Evolutionary conservation across 495 filamentous ascomycete species (phyloP).

Genomic region (Penicillium paxilli): DNA sequence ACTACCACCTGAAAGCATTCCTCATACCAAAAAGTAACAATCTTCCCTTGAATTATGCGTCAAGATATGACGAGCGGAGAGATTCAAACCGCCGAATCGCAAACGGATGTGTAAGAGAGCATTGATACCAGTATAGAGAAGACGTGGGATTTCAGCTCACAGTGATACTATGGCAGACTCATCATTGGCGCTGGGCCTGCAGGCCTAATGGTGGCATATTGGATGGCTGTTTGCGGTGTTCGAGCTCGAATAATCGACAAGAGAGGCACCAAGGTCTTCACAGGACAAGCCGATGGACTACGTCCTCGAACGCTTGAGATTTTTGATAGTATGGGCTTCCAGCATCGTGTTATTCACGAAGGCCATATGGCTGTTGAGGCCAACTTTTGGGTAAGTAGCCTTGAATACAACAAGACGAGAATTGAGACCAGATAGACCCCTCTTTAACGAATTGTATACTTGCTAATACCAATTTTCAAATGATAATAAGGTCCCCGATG

Average conservation of each 20-base stretch:
- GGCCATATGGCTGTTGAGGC: slow-evolving; percentile 50
- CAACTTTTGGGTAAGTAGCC: slow-evolving; percentile 36
- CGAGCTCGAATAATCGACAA: slow-evolving; percentile 64
- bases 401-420: not conserved
- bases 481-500: slow-evolving; percentile 39
- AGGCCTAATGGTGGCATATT: slow-evolving; percentile 62
- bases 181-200: slow-evolving; percentile 70
- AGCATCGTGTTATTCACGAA: slow-evolving; percentile 60
- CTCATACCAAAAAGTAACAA: not conserved
- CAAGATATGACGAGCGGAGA: not conserved
- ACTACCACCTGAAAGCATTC: not conserved
- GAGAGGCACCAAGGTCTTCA: slow-evolving; percentile 50
- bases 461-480: too few species aligned
- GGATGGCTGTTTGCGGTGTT: slow-evolving; percentile 61
- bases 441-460: not conserved
- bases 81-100: not conserved
- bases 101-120: slow-evolving; percentile 26
- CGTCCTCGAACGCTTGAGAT: slow-evolving; percentile 61
- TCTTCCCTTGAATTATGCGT: slow-evolving; percentile 6
- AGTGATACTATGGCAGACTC: slow-evolving; percentile 29
- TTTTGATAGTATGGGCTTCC: slow-evolving; percentile 66
- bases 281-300: slow-evolving; percentile 63
- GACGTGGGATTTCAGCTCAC: too few species aligned
- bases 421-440: not conserved
- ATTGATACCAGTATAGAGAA: too few species aligned